phyloP scores from a whole-genome alignment of 768 basidiomycete species.

The Hortiboletus campestris region DNA sequence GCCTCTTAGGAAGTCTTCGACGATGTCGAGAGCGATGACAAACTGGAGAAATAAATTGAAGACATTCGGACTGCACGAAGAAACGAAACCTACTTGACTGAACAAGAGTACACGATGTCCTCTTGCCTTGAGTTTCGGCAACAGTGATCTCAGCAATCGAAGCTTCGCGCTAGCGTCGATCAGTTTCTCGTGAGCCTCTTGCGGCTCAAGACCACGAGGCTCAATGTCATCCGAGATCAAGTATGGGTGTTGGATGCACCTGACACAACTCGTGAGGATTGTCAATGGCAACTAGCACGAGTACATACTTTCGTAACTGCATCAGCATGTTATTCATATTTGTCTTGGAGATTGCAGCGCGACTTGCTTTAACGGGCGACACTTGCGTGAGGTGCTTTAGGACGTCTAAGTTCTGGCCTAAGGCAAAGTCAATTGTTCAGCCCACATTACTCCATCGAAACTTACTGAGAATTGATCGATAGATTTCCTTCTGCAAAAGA shows the following conservation, averaged over 20 bases:
- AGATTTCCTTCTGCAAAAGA: conserved; percentile 83
- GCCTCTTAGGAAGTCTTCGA: conserved; percentile 86
- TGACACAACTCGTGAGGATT: conserved; percentile 27
- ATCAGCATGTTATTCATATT: conserved; percentile 82
- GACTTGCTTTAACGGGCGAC: conserved; percentile 32
- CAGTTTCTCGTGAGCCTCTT: conserved; percentile 73
- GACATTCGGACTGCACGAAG: background rate
- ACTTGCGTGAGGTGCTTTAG: conserved; percentile 58
- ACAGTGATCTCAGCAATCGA: conserved; percentile 66
- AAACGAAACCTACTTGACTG: conserved; percentile 64
- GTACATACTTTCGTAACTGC: conserved; percentile 78
- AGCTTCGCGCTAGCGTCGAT: conserved; percentile 87
- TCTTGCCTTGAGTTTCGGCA: conserved; percentile 80
- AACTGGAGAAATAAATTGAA: conserved; percentile 51
- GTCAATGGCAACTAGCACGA: background rate
- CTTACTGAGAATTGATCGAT: conserved; percentile 78
- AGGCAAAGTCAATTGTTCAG: conserved; percentile 7
- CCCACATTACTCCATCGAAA: conserved; percentile 8
- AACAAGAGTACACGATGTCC: conserved; percentile 91
- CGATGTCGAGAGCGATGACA: conserved; percentile 77
- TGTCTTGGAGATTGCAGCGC: conserved; percentile 40
- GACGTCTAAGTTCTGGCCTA: conserved; percentile 70
- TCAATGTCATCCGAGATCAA: conserved; percentile 80
- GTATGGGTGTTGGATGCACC: conserved; percentile 91
- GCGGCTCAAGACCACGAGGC: conserved; percentile 51